A percentile compares a stretch with the other conserved stretches of the same genome.
Conservation (phyloP, 345 rosid genomes). For the Trapa bicornis region DNA sequence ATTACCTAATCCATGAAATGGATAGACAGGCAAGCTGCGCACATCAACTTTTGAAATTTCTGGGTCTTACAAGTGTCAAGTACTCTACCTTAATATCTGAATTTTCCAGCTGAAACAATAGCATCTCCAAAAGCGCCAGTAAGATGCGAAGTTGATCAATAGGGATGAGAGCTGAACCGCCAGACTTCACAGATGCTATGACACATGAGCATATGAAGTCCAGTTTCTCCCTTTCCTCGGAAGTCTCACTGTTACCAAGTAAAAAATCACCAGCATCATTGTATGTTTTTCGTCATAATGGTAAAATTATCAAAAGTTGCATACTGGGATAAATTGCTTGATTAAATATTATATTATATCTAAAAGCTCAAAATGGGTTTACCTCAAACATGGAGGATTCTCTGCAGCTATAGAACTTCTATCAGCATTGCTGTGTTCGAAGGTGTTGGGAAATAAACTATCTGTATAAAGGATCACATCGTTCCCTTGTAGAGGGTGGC, state of each 20-base stretch:
- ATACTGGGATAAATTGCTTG: neutral
- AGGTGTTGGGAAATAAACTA: conserved; percentile 25
- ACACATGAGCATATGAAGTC: conserved; percentile 53
- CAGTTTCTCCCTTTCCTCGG: conserved; percentile 58
- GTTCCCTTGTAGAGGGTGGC: conserved; percentile 32
- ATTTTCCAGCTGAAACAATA: conserved; percentile 38
- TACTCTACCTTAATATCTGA: conserved; percentile 30
- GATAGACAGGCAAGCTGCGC: neutral
- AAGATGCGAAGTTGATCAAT: conserved; percentile 39
- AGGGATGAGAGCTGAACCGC: conserved; percentile 71
- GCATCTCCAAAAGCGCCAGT: conserved; percentile 57
- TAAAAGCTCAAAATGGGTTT: conserved; percentile 6
- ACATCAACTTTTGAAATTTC: neutral
- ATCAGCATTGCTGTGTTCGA: conserved; percentile 22
- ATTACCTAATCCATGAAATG: neutral
- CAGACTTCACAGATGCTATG: conserved; percentile 47
- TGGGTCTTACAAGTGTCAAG: neutral
- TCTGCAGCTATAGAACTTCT: conserved; percentile 10
- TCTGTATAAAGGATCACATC: conserved; percentile 58
- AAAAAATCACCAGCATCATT: conserved; percentile 25
- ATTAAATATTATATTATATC: neutral
- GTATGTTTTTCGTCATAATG: neutral
- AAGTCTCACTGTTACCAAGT: conserved; percentile 25
- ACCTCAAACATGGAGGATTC: conserved; percentile 28
- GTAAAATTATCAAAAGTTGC: neutral